Evolutionary conservation across 2,329 filamentous ascomycete genomes (phyloP), one percentile per base, ranked within the genome.

Genomic region (Pseudocercospora ulei): DNA sequence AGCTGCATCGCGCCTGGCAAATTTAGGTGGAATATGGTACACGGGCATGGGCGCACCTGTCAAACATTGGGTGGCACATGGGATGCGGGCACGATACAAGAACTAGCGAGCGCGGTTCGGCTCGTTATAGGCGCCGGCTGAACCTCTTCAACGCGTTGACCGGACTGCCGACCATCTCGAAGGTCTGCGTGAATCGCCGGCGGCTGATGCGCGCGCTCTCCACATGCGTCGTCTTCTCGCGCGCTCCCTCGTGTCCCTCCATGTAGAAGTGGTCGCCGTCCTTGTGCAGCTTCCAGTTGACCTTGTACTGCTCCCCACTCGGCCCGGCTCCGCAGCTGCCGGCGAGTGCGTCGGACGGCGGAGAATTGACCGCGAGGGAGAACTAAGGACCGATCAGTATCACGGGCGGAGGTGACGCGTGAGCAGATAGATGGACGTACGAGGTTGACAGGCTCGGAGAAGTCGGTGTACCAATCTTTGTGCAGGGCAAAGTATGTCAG

Each of bases 401-500:
- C n/a, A 13, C 17, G 17, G 3, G 14, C 7, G 13, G 11, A 13
- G n/a, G 3, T 7, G 9, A 5, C 6, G 17, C 18, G 3, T 31
- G 9, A 38, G 33, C 16, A 7, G 18, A 9, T 14, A 7, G 12
- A 7, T n/a, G 1, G 11, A 31, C 30, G 16, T 12, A 86, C 63
- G 3, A 36, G 11, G 54, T 86, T 86, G 38, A 79, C 75, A 1
- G 82, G 80, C 52, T 88, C 82, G 0, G 77, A 82, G 54, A 81
- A 86, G 62, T 88, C 83, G 1, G 80, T 86, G 5, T 88, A 73
- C 13, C 83, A 70, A 1, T 74, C 73, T 56, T 47, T 70, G 37
- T 73, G 65, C 30, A 72, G 54, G 35, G 79, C 57, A 46, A 80
- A 68, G 60, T 84, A 85, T 2, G 64, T 53, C 0, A 84, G 62